These are phyloP conservation scores for Planoprotostelium fungivorum DNA, from an alignment of 78 protist species.

Conservation along the genomic window DNA sequence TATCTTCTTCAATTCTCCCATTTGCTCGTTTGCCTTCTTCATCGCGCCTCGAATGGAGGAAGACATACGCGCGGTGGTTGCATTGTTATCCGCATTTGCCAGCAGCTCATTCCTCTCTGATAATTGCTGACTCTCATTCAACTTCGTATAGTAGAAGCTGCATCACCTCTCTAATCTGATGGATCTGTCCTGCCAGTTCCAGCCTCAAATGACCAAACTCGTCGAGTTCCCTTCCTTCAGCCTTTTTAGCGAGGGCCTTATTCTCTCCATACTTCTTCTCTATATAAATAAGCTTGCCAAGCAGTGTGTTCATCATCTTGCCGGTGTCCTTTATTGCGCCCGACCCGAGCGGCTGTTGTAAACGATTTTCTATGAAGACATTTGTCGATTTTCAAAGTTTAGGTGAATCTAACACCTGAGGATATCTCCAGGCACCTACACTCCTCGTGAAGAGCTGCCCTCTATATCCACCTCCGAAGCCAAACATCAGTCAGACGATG, in stretches of 20 bases:
- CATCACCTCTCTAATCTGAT: not conserved
- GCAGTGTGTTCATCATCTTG: not conserved
- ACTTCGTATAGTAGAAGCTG: not conserved
- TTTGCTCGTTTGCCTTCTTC: not conserved
- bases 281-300: not conserved
- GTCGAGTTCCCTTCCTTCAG: not conserved
- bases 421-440: no score
- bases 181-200: not conserved
- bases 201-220: not conserved
- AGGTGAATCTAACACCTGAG: no score
- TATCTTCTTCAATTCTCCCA: not conserved
- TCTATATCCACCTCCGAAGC: no score
- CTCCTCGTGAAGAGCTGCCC: no score
- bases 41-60: not conserved
- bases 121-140: not conserved
- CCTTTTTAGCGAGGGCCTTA: not conserved
- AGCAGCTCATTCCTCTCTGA: not conserved
- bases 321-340: not conserved
- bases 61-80: not conserved
- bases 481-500: no score
- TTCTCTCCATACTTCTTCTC: not conserved
- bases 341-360: no score
- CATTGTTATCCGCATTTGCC: not conserved
- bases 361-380: no score
- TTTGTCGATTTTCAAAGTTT: no score